Conservation (phyloP, 768 basidiomycete genomes). For the Termitomyces sp. region DNA sequence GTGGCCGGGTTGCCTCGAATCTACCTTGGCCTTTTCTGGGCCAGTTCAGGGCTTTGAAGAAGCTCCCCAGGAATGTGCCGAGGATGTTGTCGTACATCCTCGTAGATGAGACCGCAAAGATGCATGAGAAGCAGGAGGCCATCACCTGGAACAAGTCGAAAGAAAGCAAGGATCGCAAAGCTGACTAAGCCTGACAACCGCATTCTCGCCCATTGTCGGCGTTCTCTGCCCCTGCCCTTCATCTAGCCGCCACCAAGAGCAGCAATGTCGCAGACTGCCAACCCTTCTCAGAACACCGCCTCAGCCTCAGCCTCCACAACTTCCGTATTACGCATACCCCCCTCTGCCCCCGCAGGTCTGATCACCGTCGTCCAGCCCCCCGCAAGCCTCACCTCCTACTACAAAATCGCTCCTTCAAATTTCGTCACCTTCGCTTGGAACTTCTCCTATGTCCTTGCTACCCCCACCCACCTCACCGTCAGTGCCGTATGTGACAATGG, state of each 20-base stretch:
- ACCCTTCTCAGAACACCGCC: background rate
- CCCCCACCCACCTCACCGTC: slow-evolving; percentile 73
- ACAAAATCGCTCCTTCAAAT: slow-evolving; percentile 74
- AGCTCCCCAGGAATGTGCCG: background rate
- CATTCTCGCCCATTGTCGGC: background rate
- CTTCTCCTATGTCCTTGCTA: slow-evolving; percentile 66
- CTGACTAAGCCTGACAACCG: slow-evolving; percentile 12
- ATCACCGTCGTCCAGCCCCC: slow-evolving; percentile 78
- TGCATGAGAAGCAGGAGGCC: background rate
- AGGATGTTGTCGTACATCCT: background rate
- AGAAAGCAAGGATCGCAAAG: background rate
- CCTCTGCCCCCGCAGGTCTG: slow-evolving; percentile 54
- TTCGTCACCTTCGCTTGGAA: slow-evolving; percentile 91
- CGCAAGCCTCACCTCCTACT: slow-evolving; percentile 76
- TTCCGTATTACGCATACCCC: slow-evolving; percentile 32
- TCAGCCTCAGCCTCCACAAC: background rate
- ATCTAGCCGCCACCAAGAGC: background rate
- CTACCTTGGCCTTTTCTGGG: background rate
- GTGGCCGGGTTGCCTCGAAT: too few species aligned
- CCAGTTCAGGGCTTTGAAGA: too few species aligned
- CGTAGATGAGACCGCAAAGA: background rate
- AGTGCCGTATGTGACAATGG: slow-evolving; percentile 81
- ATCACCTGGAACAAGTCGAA: background rate
- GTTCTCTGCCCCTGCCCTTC: background rate
- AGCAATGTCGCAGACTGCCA: slow-evolving; percentile 4